phyloP scores from a whole-genome alignment of 345 rosid genomes.

The Gossypium turneri region DNA sequence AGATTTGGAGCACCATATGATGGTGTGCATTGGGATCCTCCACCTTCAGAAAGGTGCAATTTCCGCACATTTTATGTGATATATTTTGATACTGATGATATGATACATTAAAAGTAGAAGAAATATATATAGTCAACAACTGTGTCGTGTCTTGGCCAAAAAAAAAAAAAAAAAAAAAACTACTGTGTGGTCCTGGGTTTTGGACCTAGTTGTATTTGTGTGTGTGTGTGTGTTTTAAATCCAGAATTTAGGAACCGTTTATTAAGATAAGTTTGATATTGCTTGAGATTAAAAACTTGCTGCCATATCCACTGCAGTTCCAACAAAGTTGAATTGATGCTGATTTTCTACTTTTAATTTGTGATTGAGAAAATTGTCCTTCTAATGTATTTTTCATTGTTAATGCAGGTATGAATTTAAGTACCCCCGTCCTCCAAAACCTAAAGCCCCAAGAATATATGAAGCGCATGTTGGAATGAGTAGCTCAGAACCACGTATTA shows the following conservation, averaged over 20 bases:
- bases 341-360: constrained; percentile 11
- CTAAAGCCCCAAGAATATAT: constrained; percentile 61
- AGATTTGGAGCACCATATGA: constrained; percentile 72
- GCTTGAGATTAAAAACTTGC: constrained; percentile 4
- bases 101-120: constrained; percentile 4
- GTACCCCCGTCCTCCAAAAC: constrained; percentile 61
- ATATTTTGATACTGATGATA: background rate
- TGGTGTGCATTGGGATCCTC: constrained; percentile 76
- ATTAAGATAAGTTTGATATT: background rate
- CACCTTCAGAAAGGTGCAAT: constrained; percentile 57
- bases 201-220: background rate
- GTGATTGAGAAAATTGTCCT: constrained; percentile 3
- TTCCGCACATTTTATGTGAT: background rate
- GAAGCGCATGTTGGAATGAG: constrained; percentile 93
- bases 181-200: background rate
- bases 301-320: constrained; percentile 8
- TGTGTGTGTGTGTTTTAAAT: background rate
- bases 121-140: background rate
- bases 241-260: background rate
- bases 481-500: constrained; percentile 59
- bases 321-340: background rate
- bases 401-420: constrained; percentile 54
- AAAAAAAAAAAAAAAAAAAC: background rate
- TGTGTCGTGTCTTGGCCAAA: background rate
- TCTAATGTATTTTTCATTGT: constrained; percentile 15